Conservation (phyloP, 2,329 filamentous ascomycete species). For the Ceratocystiopsis brevicomis region DNA sequence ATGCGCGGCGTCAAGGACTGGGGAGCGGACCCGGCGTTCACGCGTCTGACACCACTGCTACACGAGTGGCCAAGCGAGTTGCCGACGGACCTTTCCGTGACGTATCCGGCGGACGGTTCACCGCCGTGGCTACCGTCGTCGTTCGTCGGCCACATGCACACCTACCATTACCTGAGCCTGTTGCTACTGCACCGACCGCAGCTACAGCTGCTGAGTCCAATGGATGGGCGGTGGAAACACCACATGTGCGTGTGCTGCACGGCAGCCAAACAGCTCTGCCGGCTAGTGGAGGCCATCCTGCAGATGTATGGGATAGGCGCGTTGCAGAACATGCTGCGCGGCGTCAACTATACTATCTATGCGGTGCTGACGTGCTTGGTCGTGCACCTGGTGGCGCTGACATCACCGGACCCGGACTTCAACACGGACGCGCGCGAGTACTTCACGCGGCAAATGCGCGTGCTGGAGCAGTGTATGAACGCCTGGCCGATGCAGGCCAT, state of each 20-base stretch:
- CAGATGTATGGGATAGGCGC: slow-evolving; percentile 60
- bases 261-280: slow-evolving; percentile 69
- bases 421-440: slow-evolving; percentile 72
- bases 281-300: slow-evolving; percentile 68
- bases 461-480: slow-evolving; percentile 67
- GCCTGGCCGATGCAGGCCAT: slow-evolving; percentile 82
- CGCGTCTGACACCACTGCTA: slow-evolving; percentile 60
- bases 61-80: slow-evolving; percentile 58
- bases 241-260: slow-evolving; percentile 76
- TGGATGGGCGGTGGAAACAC: slow-evolving; percentile 65
- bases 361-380: slow-evolving; percentile 79
- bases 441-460: slow-evolving; percentile 85
- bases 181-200: slow-evolving; percentile 82
- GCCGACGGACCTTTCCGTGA: slow-evolving; percentile 58
- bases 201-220: slow-evolving; percentile 58
- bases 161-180: slow-evolving; percentile 68
- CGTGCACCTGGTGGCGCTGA: slow-evolving; percentile 80
- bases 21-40: slow-evolving; percentile 70
- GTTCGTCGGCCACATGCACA: slow-evolving; percentile 75
- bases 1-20: slow-evolving; percentile 56
- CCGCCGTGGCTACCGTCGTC: slow-evolving; percentile 72
- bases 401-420: slow-evolving; percentile 77
- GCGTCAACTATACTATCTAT: slow-evolving; percentile 93
- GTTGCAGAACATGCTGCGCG: slow-evolving; percentile 78
- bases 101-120: slow-evolving; percentile 59